These are phyloP conservation scores for Cicer judaicum DNA, from an alignment of 306 rosid species.

Conservation along the genomic window DNA sequence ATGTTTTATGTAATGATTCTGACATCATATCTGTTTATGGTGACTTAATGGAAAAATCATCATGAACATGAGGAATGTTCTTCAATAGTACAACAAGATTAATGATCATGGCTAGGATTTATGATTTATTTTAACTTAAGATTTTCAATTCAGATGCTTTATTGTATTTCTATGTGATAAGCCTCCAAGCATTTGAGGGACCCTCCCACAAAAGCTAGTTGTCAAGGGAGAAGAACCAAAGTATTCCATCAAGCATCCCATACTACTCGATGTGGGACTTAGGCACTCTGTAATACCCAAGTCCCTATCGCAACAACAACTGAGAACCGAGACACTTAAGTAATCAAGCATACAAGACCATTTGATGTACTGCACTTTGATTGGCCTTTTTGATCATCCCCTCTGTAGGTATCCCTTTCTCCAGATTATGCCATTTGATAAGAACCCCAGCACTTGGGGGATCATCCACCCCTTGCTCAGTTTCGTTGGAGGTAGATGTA, in stretches of 20 bases:
- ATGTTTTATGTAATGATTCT: slow-evolving; percentile 29
- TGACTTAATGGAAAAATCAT: slow-evolving; percentile 15
- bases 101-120: slow-evolving; percentile 34
- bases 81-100: slow-evolving; percentile 28
- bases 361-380: background rate
- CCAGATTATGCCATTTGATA: no score
- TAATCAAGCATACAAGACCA: background rate
- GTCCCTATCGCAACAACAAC: no score
- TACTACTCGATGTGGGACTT: background rate
- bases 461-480: background rate
- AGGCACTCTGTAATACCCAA: background rate
- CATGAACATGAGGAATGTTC: background rate
- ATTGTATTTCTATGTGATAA: slow-evolving; percentile 31
- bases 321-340: no score
- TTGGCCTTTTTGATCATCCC: background rate
- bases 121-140: slow-evolving; percentile 18
- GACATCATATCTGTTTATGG: slow-evolving; percentile 1
- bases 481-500: no score
- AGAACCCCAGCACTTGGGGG: background rate
- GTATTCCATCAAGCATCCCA: background rate
- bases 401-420: no score
- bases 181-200: background rate
- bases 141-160: slow-evolving; percentile 33
- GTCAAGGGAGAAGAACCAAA: background rate
- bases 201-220: background rate